phyloP scores from a whole-genome alignment of 2,329 filamentous ascomycete species.

The Helminthosporium solani region DNA sequence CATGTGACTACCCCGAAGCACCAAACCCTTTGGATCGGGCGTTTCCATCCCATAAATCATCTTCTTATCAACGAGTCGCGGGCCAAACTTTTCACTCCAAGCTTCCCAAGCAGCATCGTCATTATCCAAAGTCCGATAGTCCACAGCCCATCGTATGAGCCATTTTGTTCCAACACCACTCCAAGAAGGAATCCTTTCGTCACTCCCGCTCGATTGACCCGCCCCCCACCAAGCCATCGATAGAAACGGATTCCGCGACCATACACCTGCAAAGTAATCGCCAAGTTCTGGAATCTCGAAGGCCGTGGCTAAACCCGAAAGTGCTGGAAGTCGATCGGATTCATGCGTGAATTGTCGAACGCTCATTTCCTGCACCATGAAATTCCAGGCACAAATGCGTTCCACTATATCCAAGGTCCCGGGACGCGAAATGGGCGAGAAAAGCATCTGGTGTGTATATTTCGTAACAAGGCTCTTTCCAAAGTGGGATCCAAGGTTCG shows the following conservation, averaged over 20 bases:
- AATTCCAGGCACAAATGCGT: not conserved
- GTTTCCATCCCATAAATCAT: too few relatives aligned
- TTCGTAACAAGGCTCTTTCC: not conserved
- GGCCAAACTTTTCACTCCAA: not conserved
- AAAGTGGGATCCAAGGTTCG: not conserved
- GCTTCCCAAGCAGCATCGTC: not conserved
- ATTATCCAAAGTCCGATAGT: not conserved
- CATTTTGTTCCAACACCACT: constrained; percentile 6
- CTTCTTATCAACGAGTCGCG: not conserved
- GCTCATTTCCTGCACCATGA: constrained; percentile 7
- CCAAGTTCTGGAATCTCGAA: constrained; percentile 5
- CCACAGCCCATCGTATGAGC: constrained; percentile 62
- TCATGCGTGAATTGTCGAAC: constrained; percentile 4
- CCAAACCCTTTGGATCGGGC: too few relatives aligned
- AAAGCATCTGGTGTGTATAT: too few relatives aligned
- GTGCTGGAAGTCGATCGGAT: constrained; percentile 5
- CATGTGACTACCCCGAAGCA: too few relatives aligned
- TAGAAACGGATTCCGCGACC: constrained; percentile 9
- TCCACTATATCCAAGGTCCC: too few relatives aligned
- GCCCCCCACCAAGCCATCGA: constrained; percentile 6
- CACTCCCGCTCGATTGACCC: not conserved
- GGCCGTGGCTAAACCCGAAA: constrained; percentile 8
- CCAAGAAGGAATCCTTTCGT: constrained; percentile 9
- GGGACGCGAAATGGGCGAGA: not conserved
- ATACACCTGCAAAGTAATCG: constrained; percentile 9